Base-by-base conservation (phyloP, 306 rosid genomes). In the Cucurbita pepo region DNA sequence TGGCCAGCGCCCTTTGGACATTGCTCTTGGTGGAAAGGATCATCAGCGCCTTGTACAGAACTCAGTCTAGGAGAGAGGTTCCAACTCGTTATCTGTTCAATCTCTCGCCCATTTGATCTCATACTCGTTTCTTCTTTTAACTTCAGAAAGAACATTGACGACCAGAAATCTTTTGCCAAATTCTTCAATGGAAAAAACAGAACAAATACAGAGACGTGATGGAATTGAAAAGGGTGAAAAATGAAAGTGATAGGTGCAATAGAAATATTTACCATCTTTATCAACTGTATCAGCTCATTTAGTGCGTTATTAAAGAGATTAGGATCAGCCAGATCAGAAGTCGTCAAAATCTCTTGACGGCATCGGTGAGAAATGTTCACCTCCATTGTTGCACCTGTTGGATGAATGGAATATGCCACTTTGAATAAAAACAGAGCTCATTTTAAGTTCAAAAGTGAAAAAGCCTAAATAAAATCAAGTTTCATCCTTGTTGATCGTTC, bases 361-460 rank as follows among this genome's bases (percentile, higher is more conserved):
- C 85, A 81, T 78, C 91, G 83, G 74, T 94, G 90, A 80, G 99
- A 94, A 76, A 94, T 94, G 79, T 91, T 94, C 59, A 94, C 89
- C 83, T 94, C 99, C 96, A 81, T 86, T 60, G 86, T 62, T 1
- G 92, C 92, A 45, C 99, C 99, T 94, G 79, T 70, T 70, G 50
- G 69, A 82, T 47, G 57, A 76, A 76, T 37, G 59, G 9, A 40
- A 52, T 34, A 53, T 52, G 51, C 34, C 60, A 12, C 41, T 34
- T 53, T 9, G 6, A 7, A 51, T 52, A n/a, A 52, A 34, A 38
- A 60, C 60, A 73, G 16, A 19, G 16, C 11, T 60, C 48, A 15
- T 30, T 55, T 55, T 9, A 47, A 56, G 41, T 36, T 25, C 58
- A 45, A 30, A 54, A 16, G 12, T 65, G 54, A 12, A 65, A 44